phyloP scores from a whole-genome alignment of 805 yeast species.

The Clavispora carvajalis region DNA sequence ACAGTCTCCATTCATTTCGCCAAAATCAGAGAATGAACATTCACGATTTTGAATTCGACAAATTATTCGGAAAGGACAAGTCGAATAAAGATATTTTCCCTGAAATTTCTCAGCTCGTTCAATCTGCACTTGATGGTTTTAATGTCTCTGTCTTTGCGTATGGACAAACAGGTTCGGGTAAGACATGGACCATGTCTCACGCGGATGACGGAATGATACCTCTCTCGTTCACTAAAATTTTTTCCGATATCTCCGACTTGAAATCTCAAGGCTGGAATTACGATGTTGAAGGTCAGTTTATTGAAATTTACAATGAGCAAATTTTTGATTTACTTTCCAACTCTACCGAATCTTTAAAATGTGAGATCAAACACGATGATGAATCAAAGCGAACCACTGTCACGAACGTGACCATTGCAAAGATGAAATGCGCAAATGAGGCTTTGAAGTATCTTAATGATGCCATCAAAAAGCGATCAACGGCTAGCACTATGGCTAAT shows the following conservation, averaged over 20 bases:
- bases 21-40: constrained; percentile 5
- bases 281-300: constrained; percentile 62
- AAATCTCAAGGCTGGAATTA: constrained; percentile 59
- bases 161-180: constrained; percentile 93
- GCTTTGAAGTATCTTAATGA: constrained; percentile 46
- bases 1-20: constrained; percentile 29
- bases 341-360: constrained; percentile 27
- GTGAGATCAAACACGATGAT: constrained; percentile 71
- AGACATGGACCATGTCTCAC: constrained; percentile 83
- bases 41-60: constrained; percentile 63
- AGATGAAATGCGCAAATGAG: constrained; percentile 41
- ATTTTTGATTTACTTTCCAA: constrained; percentile 60
- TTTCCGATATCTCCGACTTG: constrained; percentile 46
- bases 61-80: constrained; percentile 54
- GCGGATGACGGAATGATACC: constrained; percentile 76
- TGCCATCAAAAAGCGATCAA: constrained; percentile 62
- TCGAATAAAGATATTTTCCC: constrained; percentile 66
- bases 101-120: constrained; percentile 82
- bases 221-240: constrained; percentile 65
- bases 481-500: constrained; percentile 78
- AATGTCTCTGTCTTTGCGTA: constrained; percentile 94
- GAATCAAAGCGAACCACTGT: constrained; percentile 49
- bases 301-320: constrained; percentile 86
- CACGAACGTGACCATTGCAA: constrained; percentile 50
- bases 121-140: constrained; percentile 63